Percentiles rank a stretch among this genome's conserved stretches.
Evolutionary conservation across 176 grass and related monocot genomes (phyloP).

Genomic region (Melocanna baccifera): DNA sequence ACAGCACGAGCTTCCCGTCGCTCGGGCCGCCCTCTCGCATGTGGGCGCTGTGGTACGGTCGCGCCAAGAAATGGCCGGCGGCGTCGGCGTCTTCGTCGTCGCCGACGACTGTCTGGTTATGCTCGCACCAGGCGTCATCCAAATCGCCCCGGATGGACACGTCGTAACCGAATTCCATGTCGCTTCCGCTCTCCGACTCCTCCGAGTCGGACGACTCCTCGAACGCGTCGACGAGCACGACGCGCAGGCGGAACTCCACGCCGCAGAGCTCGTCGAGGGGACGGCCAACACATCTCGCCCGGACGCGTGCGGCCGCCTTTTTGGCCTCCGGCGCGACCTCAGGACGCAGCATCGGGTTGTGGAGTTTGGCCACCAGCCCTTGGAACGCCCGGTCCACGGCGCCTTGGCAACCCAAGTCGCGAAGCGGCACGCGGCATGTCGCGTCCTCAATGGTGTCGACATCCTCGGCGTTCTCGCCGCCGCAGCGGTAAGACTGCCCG

Average conservation of each 20-base stretch:
- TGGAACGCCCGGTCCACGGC: not conserved
- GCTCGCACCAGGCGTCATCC: not conserved
- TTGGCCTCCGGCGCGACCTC: not conserved
- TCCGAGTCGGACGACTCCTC: not conserved
- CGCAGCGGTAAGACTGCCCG: not conserved
- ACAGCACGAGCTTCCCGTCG: not conserved
- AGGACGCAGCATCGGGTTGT: conserved; percentile 1
- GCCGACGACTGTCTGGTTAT: not conserved
- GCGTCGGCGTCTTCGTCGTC: not conserved
- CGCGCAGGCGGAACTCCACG: conserved; percentile 9
- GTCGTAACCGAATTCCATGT: conserved; percentile 23
- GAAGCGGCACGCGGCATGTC: not conserved
- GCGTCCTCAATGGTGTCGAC: conserved; percentile 5
- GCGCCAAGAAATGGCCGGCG: not conserved
- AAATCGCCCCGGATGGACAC: not conserved
- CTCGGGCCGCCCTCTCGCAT: not conserved
- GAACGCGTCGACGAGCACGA: not conserved
- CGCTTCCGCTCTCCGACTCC: conserved; percentile 9
- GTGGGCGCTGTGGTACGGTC: not conserved
- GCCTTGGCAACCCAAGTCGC: not conserved
- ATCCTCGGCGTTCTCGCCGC: not conserved
- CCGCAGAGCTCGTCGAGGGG: not conserved
- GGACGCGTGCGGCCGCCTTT: not conserved
- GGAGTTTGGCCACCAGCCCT: not conserved
- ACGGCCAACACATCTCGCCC: not conserved